A percentile compares a stretch with the other conserved stretches of the same genome.
phyloP scores from a whole-genome alignment of 78 protist species.

The Speleostelium caveatum region DNA sequence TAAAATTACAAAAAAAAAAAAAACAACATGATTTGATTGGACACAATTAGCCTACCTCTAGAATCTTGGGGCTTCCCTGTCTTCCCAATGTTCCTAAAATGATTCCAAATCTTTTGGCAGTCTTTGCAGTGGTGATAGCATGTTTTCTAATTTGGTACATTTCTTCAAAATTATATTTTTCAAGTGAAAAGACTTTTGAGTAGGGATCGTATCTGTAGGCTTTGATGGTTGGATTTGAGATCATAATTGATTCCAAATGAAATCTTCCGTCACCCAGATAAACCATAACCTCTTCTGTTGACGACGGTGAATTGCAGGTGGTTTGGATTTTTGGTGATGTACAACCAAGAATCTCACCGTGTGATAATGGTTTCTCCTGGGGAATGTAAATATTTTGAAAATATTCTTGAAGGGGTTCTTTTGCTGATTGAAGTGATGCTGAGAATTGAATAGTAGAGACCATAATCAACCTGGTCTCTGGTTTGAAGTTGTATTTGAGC shows the following conservation, averaged over 20 bases:
- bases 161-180: slow-evolving; percentile 85
- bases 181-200: slow-evolving; percentile 82
- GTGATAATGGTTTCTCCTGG: slow-evolving; percentile 95
- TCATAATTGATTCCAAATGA: slow-evolving; percentile 98
- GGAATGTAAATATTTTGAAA: slow-evolving; percentile 84
- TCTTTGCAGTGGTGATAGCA: slow-evolving; percentile 73
- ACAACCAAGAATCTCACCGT: slow-evolving; percentile 97
- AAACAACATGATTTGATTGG: neutral
- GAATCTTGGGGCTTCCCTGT: slow-evolving; percentile 93
- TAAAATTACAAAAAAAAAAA: no score
- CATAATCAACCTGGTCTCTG: slow-evolving; percentile 54
- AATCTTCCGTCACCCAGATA: slow-evolving; percentile 99
- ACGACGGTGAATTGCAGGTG: neutral
- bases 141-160: slow-evolving; percentile 82
- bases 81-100: slow-evolving; percentile 97
- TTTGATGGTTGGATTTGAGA: slow-evolving; percentile 94
- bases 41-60: no score
- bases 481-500: slow-evolving; percentile 79
- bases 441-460: slow-evolving; percentile 95
- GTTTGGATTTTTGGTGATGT: slow-evolving; percentile 89
- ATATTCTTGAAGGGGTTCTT: slow-evolving; percentile 18
- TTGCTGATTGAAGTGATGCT: slow-evolving; percentile 85
- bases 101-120: slow-evolving; percentile 64
- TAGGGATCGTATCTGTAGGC: slow-evolving; percentile 96
- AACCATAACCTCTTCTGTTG: slow-evolving; percentile 10